These are phyloP conservation scores for Calonectria pseudoreteaudii DNA, from an alignment of 2,329 filamentous ascomycete genomes.

Conservation along the genomic window DNA sequence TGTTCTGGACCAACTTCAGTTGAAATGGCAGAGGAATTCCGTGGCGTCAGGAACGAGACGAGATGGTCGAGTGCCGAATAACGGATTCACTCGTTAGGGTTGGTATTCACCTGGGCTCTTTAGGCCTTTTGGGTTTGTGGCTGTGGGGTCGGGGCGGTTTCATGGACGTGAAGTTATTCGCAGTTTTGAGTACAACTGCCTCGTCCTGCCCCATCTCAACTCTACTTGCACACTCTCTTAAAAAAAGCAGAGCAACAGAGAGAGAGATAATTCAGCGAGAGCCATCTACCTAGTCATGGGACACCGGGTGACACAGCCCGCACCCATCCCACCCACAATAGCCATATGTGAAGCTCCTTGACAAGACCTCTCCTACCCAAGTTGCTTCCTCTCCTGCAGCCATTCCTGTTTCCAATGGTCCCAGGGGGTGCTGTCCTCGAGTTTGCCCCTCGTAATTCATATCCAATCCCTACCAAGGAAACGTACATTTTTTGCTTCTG, in stretches of 20 bases:
- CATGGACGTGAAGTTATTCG: neutral
- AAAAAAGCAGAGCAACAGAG: conserved; percentile 14
- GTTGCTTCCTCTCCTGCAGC: neutral
- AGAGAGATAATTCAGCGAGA: conserved; percentile 28
- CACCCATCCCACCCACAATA: neutral
- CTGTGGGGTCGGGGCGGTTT: neutral
- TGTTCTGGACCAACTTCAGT: neutral
- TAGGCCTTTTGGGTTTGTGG: neutral
- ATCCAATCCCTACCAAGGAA: conserved; percentile 30
- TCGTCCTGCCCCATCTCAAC: conserved; percentile 1
- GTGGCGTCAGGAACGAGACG: neutral
- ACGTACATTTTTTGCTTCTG: conserved; percentile 30
- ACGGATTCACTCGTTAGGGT: neutral
- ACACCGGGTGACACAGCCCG: neutral
- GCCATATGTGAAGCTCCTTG: neutral
- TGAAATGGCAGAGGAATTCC: neutral
- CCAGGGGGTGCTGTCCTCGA: neutral
- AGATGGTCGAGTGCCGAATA: neutral
- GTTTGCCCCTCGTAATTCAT: conserved; percentile 13
- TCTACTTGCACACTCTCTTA: conserved; percentile 17
- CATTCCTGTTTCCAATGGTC: neutral
- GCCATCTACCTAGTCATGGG: conserved; percentile 19
- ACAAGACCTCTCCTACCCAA: neutral
- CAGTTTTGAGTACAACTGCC: conserved; percentile 1
- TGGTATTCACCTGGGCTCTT: neutral